phyloP scores from a whole-genome alignment of 306 rosid genomes.

The Gynostemma pentaphyllum region DNA sequence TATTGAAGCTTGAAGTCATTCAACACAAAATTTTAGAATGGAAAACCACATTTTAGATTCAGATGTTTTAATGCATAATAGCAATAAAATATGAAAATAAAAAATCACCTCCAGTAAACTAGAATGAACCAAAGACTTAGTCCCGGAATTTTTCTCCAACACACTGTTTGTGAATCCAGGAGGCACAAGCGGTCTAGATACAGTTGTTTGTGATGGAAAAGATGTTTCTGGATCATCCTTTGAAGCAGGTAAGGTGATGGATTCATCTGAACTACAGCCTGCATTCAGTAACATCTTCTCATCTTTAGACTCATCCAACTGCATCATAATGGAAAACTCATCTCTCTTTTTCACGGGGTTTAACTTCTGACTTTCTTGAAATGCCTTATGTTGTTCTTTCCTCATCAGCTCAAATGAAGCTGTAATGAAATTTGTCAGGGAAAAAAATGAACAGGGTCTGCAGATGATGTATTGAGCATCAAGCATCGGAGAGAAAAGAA shows the following conservation, averaged over 20 bases:
- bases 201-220: slow-evolving; percentile 38
- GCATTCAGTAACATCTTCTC: slow-evolving; percentile 33
- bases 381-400: slow-evolving; percentile 76
- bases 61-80: neutral
- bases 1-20: neutral
- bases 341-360: slow-evolving; percentile 42
- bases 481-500: slow-evolving; percentile 6
- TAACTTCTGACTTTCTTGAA: slow-evolving; percentile 57
- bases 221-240: slow-evolving; percentile 48
- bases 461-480: neutral
- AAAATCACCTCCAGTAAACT: slow-evolving; percentile 47
- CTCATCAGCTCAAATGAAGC: slow-evolving; percentile 88
- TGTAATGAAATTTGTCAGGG: slow-evolving; percentile 28
- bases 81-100: neutral
- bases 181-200: slow-evolving; percentile 87
- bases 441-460: neutral
- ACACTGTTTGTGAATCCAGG: slow-evolving; percentile 67
- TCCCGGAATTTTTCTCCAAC: slow-evolving; percentile 38
- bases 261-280: slow-evolving; percentile 37
- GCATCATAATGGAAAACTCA: slow-evolving; percentile 39
- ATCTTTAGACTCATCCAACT: slow-evolving; percentile 37
- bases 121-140: slow-evolving; percentile 33
- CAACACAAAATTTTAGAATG: neutral
- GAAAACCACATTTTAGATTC: neutral
- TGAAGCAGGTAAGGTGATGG: slow-evolving; percentile 23